Base-by-base conservation (phyloP, 2,329 filamentous ascomycete species). In the Xylaria hypoxylon region DNA sequence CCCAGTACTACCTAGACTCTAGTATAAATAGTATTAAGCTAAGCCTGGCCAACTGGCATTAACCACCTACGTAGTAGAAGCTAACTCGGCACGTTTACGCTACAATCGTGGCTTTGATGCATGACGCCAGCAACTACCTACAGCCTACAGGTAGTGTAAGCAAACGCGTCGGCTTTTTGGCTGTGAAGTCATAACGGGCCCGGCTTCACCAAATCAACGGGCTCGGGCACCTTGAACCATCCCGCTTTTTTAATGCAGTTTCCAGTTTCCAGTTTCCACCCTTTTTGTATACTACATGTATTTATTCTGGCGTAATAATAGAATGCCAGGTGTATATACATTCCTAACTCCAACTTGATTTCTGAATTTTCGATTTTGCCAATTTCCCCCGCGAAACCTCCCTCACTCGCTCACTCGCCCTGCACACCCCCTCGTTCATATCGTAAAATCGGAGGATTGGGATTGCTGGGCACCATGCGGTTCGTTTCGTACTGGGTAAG, bases 401-500 rank as follows among this genome's bases (percentile, higher is more conserved):
- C n/a, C n/a, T 26, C 15, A 10, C 33, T 28, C 15, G 3, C 52
- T 40, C 11, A 35, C 31, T 55, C 17, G 5, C 44, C 31, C 24
- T 22, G 33, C 45, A 26, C 22, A 33, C 31, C 45, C 44, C 17
- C 33, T 35, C 17, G 2, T 48, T 13, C 33, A 11, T 19, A 19
- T 24, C 40, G 10, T 50, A n/a, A 28, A 47, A 24, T 24, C 15
- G n/a, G 40, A 10, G 42, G 31, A 40, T 35, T 15, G 35, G 24
- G 40, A 56, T 28, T 33, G 19, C 47, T 31, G 38, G 47, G 38
- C 57, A 57, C 55, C 53, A 76, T 76, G 74, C 31, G 57, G 57
- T 69, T 71, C 31, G 45, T 76, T 26, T 74, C 72, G 15, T 76
- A 74, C 59, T 75, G 74, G 74, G 73, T 75, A 74, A 60, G 70